A percentile compares a stretch with the other conserved stretches of the same genome.
Evolutionary conservation across 192 early-diverging fungal genomes (phyloP).

Genomic region (Coemansia sp.): DNA sequence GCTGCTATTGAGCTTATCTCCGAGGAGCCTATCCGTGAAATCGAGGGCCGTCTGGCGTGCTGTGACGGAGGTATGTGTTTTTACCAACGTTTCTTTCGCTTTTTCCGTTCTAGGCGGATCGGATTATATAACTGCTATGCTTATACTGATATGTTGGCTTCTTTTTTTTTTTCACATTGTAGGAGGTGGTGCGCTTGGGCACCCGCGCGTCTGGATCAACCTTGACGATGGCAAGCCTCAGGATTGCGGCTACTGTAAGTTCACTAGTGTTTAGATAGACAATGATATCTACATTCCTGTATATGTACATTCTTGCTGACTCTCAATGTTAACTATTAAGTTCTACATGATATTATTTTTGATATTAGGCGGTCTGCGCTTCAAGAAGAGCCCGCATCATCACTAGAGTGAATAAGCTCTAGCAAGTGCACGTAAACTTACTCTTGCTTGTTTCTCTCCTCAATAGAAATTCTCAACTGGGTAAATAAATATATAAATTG

Average conservation of each 20-base stretch:
- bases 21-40: conserved; percentile 79
- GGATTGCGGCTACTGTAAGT: conserved; percentile 79
- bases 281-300: neutral
- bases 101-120: neutral
- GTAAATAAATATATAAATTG: neutral
- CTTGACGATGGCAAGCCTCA: conserved; percentile 63
- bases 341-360: neutral
- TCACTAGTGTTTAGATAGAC: neutral
- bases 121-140: neutral
- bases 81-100: neutral
- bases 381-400: conserved; percentile 71
- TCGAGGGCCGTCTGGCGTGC: conserved; percentile 68
- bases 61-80: conserved; percentile 72
- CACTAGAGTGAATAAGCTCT: conserved; percentile 37
- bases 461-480: conserved; percentile 4
- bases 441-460: neutral
- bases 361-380: conserved; percentile 70
- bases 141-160: neutral
- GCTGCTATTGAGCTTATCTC: conserved; percentile 91
- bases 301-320: neutral
- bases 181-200: conserved; percentile 85
- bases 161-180: neutral
- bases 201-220: conserved; percentile 94
- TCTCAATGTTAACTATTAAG: neutral
- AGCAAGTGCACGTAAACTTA: neutral